Evolutionary conservation across 2,329 filamentous ascomycete species (phyloP), one percentile per base, ranked within the genome.

Genomic region (Ilyonectria mors-panacis): DNA sequence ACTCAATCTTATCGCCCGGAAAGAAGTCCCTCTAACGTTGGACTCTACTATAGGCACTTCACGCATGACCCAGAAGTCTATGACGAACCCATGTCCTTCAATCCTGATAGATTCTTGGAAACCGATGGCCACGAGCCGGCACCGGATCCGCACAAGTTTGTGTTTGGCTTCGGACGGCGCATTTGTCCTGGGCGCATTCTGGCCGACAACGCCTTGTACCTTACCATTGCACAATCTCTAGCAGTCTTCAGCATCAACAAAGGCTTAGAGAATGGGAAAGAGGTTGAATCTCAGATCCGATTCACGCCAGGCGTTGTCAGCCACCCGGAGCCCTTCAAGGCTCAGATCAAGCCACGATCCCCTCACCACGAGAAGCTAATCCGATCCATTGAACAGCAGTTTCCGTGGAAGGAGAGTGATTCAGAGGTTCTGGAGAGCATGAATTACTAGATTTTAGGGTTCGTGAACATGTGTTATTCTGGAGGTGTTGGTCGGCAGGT

Each of bases 211-310:
- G 69, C 74, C 2, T 19, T 81, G 0, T 82, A 75, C 53, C 67
- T 81, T 15, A 80, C 65, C 4, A 70, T 81, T 21, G 84, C 78
- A 0, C 84, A 84, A 47, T 75, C 80, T 0, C 76, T 89, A 3
- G 79, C 85, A 0, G 84, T 82, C 0, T 88, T 88, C 60, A 75
- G 79, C 4, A 79, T 87, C 6, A 66, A 50, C 3, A 64, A 47
- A 4, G 39, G 26, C 3, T 15, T 56, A 0, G 56, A 39, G 3
- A 33, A 67, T 1, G 45, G 39, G 0, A 23, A 60, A 9, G 50
- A 26, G 28, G 39, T 30, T 13, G 35, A 63, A 1, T n/a, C 60
- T 2, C 23, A 65, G 19, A 37, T 65, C 9, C 12, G 21, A 10
- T 72, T 72, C 21, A 70, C 51, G 1, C 61, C 72, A 2, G 72